Evolutionary conservation across 441 rosid species (phyloP).

Genomic region (Aquilaria agallochum): DNA sequence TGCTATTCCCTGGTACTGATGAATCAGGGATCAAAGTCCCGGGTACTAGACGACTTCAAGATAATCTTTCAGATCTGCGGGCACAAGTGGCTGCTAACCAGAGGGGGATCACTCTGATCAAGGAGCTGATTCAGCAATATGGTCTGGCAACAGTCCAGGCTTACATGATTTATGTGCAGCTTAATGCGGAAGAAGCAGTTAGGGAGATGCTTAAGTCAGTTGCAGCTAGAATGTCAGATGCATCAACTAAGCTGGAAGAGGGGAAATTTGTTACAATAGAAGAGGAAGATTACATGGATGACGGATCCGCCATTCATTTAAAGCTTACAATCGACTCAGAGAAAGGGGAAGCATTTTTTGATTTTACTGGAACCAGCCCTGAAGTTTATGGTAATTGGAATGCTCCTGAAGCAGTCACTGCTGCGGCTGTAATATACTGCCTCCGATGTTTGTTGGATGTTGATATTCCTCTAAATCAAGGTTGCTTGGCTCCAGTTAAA

Average conservation of each 20-base stretch:
- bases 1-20: conserved; percentile 54
- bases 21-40: conserved; percentile 53
- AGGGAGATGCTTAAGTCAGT: conserved; percentile 93
- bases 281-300: conserved; percentile 96
- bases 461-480: conserved; percentile 93
- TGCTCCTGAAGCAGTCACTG: conserved; percentile 93
- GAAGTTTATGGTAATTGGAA: conserved; percentile 97
- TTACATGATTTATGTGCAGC: conserved; percentile 86
- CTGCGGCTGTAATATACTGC: conserved; percentile 95
- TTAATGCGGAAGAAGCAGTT: conserved; percentile 89
- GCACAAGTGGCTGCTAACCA: conserved; percentile 98
- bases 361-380: conserved; percentile 85
- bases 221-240: conserved; percentile 50
- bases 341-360: conserved; percentile 90
- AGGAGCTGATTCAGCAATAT: conserved; percentile 84
- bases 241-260: conserved; percentile 22
- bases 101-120: conserved; percentile 85
- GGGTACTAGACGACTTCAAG: conserved; percentile 83
- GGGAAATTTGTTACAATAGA: conserved; percentile 41
- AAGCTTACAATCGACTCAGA: conserved; percentile 59
- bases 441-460: conserved; percentile 82
- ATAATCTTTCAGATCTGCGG: conserved; percentile 83
- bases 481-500: conserved; percentile 85
- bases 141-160: conserved; percentile 83
- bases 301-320: conserved; percentile 76